Conservation (phyloP, 768 basidiomycete species). For the Pulveroboletus sp. region DNA sequence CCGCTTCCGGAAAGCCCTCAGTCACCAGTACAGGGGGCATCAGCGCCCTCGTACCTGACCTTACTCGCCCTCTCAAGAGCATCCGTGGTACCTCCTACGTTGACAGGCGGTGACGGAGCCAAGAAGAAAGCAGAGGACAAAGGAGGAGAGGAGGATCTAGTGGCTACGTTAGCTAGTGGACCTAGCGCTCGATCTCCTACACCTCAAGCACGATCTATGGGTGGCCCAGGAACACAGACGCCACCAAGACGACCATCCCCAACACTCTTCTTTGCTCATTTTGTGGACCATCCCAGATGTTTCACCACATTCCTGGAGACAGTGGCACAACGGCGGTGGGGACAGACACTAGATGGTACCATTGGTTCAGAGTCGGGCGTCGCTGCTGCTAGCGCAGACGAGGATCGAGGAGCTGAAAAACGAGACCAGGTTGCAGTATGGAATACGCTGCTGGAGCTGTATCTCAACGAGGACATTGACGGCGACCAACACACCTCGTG, state of each 20-base stretch:
- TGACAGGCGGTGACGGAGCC: constrained; percentile 30
- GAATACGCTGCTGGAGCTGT: constrained; percentile 94
- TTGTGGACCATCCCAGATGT: constrained; percentile 80
- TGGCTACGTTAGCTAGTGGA: constrained; percentile 22
- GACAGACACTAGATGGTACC: constrained; percentile 53
- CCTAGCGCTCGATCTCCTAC: constrained; percentile 16
- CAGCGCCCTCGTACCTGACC: constrained; percentile 65
- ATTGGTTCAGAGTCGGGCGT: constrained; percentile 7
- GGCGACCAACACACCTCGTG: constrained; percentile 18
- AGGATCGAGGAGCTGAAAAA: constrained; percentile 50
- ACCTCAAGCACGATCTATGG: constrained; percentile 5
- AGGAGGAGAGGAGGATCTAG: constrained; percentile 17
- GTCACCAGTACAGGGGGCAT: constrained; percentile 22
- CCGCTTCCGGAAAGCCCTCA: constrained; percentile 28
- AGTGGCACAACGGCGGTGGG: constrained; percentile 76
- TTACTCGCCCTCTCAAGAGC: constrained; percentile 72
- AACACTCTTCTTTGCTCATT: constrained; percentile 86
- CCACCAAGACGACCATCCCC: constrained; percentile 67
- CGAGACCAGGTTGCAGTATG: constrained; percentile 81
- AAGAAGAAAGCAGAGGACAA: constrained; percentile 18
- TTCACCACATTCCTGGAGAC: constrained; percentile 88
- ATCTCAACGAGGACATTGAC: constrained; percentile 48
- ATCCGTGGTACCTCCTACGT: constrained; percentile 38
- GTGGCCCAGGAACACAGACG: constrained; percentile 19
- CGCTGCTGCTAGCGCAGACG: constrained; percentile 12